Evolutionary conservation across 345 rosid species (phyloP).

Genomic region (Draba incana): DNA sequence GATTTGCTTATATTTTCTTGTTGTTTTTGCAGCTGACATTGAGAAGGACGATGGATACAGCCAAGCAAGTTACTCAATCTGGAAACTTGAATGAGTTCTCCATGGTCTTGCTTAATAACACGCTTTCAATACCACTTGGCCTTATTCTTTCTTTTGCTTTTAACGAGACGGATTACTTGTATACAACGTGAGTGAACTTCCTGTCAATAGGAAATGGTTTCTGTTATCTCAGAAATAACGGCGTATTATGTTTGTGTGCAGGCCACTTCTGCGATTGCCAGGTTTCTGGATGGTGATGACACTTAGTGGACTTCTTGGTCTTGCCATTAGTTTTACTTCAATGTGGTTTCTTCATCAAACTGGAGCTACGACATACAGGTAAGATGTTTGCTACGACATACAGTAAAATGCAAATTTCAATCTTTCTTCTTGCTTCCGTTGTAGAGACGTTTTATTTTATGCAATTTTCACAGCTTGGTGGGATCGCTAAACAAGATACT

Average conservation of each 20-base stretch:
- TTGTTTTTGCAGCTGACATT: constrained; percentile 70
- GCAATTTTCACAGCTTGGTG: constrained; percentile 70
- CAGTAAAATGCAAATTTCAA: constrained; percentile 9
- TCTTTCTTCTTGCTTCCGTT: neutral
- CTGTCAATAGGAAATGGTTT: constrained; percentile 2
- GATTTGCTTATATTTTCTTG: constrained; percentile 23
- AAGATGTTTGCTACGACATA: constrained; percentile 11
- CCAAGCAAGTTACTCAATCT: constrained; percentile 85
- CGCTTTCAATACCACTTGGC: constrained; percentile 91
- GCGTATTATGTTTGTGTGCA: constrained; percentile 42
- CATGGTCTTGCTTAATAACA: constrained; percentile 95
- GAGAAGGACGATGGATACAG: constrained; percentile 95
- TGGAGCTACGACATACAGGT: constrained; percentile 98
- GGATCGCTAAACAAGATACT: constrained; percentile 98
- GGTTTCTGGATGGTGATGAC: constrained; percentile 89
- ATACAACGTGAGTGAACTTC: constrained; percentile 63
- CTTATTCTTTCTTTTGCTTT: constrained; percentile 68
- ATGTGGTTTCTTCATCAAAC: constrained; percentile 99
- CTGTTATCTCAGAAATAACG: constrained; percentile 12
- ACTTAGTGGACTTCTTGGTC: constrained; percentile 88
- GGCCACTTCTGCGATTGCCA: constrained; percentile 84
- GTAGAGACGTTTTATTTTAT: constrained; percentile 6
- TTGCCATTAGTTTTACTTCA: constrained; percentile 97
- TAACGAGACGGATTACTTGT: constrained; percentile 86
- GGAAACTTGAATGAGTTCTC: constrained; percentile 96